Base-by-base conservation (phyloP, 1,284 basidiomycete species). In the Stygiomarasmius scandens region DNA sequence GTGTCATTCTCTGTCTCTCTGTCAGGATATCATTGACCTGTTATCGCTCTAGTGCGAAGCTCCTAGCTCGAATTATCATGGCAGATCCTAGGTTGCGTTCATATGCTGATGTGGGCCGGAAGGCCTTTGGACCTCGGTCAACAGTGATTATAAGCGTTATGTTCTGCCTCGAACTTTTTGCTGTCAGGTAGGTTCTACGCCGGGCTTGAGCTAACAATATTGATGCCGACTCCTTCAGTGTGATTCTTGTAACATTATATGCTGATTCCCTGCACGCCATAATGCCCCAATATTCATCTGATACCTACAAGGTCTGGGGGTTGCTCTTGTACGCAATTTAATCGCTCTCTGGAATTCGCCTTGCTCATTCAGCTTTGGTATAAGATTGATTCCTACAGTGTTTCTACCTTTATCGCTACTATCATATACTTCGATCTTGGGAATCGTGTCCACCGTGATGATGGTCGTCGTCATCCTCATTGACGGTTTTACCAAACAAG, bases 41-140 rank as follows among this genome's bases (percentile, higher is more conserved):
- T 52, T 34, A 52, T 54, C n/a, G n/a, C n/a, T n/a, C 3, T 66
- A 95, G 92, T 2, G 93, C 92, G 14, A 95, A 95, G 71, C 83
- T 95, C 36, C 82, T 96, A 11, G 92, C 92, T 1, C 75, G 76
- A 45, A 82, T 94, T 48, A 93, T 96, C 55, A 68, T 86, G 14
- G 74, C 80, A 2, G 92, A 96, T 67, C 80, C 83, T 2, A 80
- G 79, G 11, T 69, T 95, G 51, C 81, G 84, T 29, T 93, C 93
- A 1, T 97, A 96, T 70, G 86, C 93, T 5, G 95, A 97, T 68
- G 92, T 96, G 59, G 92, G 92, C 24, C 83, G 85, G 56, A 92
- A 90, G 67, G 93, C 93, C 1, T 96, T 96, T 70, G 95, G 94
- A 2, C 80, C 82, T 2, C 79, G 78, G 50, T 89, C 89, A 0